A percentile compares a stretch with the other conserved stretches of the same genome.
These are phyloP conservation scores for Colletotrichum spinosum DNA, from an alignment of 2,329 filamentous ascomycete genomes.

Conservation along the genomic window DNA sequence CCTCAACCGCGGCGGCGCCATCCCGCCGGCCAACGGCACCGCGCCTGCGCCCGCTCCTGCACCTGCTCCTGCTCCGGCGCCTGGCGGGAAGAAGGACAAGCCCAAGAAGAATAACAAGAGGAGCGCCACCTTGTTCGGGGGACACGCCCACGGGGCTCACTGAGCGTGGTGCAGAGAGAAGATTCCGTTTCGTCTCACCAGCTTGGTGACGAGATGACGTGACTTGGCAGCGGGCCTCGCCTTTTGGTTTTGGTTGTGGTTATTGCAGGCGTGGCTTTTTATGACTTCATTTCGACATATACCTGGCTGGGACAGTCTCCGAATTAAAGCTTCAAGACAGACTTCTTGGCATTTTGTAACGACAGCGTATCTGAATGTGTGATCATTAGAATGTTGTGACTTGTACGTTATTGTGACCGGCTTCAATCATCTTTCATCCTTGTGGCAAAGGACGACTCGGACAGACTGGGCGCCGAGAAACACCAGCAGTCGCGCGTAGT, in stretches of 20 bases:
- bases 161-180: not conserved
- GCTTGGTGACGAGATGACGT: slow-evolving; percentile 7
- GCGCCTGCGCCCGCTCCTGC: not conserved
- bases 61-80: not conserved
- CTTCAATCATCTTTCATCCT: too few relatives aligned
- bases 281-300: slow-evolving; percentile 8
- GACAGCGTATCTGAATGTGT: too few relatives aligned
- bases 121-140: not conserved
- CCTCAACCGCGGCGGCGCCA: slow-evolving; percentile 23
- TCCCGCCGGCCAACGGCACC: slow-evolving; percentile 7
- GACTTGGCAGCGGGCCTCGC: slow-evolving; percentile 22
- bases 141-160: not conserved
- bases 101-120: not conserved
- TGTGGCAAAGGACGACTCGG: too few relatives aligned
- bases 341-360: too few relatives aligned
- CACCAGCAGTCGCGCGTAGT: too few relatives aligned
- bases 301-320: slow-evolving; percentile 32
- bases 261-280: not conserved
- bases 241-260: not conserved
- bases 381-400: too few relatives aligned
- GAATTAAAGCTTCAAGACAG: not conserved
- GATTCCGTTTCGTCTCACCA: too few relatives aligned
- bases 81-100: slow-evolving; percentile 12
- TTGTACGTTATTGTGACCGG: too few relatives aligned
- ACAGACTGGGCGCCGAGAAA: too few relatives aligned